Evolutionary conservation across 2,329 filamentous ascomycete genomes (phyloP).

Genomic region (Fusarium camptoceras): DNA sequence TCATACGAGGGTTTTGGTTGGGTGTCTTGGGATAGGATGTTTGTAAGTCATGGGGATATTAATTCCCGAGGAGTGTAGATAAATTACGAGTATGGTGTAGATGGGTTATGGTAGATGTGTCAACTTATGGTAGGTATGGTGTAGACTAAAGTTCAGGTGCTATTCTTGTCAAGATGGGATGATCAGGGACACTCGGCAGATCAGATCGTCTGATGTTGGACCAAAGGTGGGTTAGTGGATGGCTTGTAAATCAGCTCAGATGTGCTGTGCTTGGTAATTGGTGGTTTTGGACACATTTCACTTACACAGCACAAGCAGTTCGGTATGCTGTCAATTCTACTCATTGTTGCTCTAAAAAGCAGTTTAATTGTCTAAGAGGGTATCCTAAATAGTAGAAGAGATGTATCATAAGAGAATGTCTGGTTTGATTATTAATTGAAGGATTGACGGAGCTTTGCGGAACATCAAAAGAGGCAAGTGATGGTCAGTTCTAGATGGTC

Average conservation of each 20-base stretch:
- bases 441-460: not conserved
- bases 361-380: too few relatives aligned
- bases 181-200: conserved; percentile 15
- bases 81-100: too few relatives aligned
- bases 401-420: too few relatives aligned
- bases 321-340: too few relatives aligned
- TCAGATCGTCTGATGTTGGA: conserved; percentile 32
- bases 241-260: conserved; percentile 34
- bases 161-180: not conserved
- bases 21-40: conserved; percentile 5
- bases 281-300: conserved; percentile 38
- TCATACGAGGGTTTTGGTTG: conserved; percentile 23
- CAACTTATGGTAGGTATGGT: not conserved
- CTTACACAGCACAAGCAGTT: not conserved
- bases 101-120: not conserved
- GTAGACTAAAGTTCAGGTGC: not conserved
- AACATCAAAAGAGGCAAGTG: conserved; percentile 6
- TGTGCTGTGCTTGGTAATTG: conserved; percentile 26
- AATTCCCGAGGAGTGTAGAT: not conserved
- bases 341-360: not conserved
- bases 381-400: too few relatives aligned
- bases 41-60: not conserved
- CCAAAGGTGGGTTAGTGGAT: conserved; percentile 10
- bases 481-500: conserved; percentile 20
- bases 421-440: not conserved